Evolutionary conservation across 305 asterid genomes (phyloP), one percentile per base, ranked within the genome.

Genomic region (Solanum hybrid): DNA sequence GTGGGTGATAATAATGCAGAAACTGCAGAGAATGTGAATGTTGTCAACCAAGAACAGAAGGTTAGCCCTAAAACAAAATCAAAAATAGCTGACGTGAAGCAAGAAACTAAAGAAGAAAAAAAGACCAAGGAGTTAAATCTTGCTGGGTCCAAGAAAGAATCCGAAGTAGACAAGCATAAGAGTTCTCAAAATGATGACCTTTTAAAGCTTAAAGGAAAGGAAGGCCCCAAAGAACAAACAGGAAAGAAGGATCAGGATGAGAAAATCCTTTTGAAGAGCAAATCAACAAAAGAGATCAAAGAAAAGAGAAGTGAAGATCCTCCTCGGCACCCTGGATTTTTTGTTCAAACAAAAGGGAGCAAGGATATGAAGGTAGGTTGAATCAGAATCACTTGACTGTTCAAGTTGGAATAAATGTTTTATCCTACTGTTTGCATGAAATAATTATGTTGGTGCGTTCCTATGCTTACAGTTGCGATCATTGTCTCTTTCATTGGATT

Each of bases 311-410:
- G 85, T 33, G 98, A 94, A 11, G 99, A 96, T 88, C 97, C 93
- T 89, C 99, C 99, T 79, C 92, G 97, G 89, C 99, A 96, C 93
- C 99, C 98, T 90, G 99, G 99, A 73, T 91, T 98, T 87, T 76
- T 97, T 94, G 93, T 98, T 92, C 98, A 91, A 91, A 98, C 96
- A 77, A 92, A 93, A 90, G 96, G 96, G 92, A 91, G 93, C 95
- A 96, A 93, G 91, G 97, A 91, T 90, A 92, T 93, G 38, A 98
- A 95, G 92, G 99, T 98, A 95, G 82, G 97, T 94, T 79, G 57
- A 76, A 11, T n/a, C 29, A 26, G 32, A 89, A 72, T 22, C 51
- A 24, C 36, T 10, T 8, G 22, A 51, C 51, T 31, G 8, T 75
- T 86, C 51, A 6, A 86, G 31, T 41, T n/a, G 24, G 51, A 27